Evolutionary conservation across 176 grass and related monocot genomes (phyloP), one percentile per base, ranked within the genome.

Genomic region (Otatea glauca): DNA sequence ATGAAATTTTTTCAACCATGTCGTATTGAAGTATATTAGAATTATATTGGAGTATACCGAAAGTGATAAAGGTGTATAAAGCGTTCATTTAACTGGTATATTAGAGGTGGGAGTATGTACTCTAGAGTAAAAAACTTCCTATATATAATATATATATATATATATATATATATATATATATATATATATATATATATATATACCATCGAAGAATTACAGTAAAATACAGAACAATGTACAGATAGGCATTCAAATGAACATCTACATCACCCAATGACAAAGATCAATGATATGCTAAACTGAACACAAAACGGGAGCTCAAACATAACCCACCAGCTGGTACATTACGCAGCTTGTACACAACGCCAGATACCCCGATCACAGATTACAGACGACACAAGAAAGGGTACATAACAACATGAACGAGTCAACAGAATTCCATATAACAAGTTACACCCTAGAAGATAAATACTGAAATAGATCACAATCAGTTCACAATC

Each of bases 371-470:
- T 47, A 48, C 16, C 23, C 41, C n/a, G 17, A 5, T 45, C 24
- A 60, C 68, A 73, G 21, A 73, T 8, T 83, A 62, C 64, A 49
- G 5, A 53, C 24, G 34, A 39, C 43, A 79, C 6, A 55, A 0
- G 14, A 42, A 43, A 20, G 21, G 23, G 32, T 24, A 48, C 68
- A 61, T 47, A 60, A 43, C 68, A 72, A 43, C 81, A 83, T 62
- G 68, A 54, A 58, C 9, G 37, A 47, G 80, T 82, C 47, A 82
- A 61, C 80, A 82, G 68, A 82, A 67, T 82, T 47, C 39, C 43
- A n/a, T 69, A 61, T 51, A 61, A 45, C 67, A 61, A 45, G 59
- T 9, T 82, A 82, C 38, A 82, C 8, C 35, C 67, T 61, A 72
- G 68, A 39, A 17, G 54, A 83, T 44, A 83, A 49, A 61, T 39